Base-by-base conservation (phyloP, 1,284 basidiomycete genomes). In the Ceratobasidium sp. region DNA sequence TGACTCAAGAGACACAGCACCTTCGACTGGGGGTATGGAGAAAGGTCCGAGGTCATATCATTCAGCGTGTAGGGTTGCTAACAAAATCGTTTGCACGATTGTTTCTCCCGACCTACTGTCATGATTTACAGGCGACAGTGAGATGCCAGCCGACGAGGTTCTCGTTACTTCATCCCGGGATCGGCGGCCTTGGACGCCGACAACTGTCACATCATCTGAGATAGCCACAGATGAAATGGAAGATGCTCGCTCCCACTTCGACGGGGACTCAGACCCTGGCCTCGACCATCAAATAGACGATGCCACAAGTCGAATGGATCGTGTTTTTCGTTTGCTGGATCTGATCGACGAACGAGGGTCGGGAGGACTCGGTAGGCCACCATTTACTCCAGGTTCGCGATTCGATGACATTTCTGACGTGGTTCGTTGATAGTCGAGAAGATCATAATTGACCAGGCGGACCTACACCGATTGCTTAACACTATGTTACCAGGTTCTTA, bases 201-300 rank as follows among this genome's bases (percentile, higher is more conserved):
- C 37, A 11, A 39, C 37, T 39, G 37, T 11, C 37, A 39, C 37
- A 39, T 11, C 37, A 39, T 39, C 37, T 9, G 37, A 39, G 8
- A 9, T 39, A 39, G 37, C 37, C 37, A 39, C 37, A 13, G 37
- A 39, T 13, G 61, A 63, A 43, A 63, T 63, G 61, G 61, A 24
- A 9, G 41, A 63, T 16, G 61, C 61, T 11, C 22, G 37, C 37
- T 63, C 61, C n/a, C 24, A 46, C 24, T 63, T 63, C 14, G 41
- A 46, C 61, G 59, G 41, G 5, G 31, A 16, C 22, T 27, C 59
- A 7, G 37, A 62, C 41, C 5, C 58, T 13, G 37, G 37, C 89
- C 88, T 87, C 87, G 9, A 39, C 11, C 37, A 39, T 9, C 7
- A 39, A 39, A 39, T 39, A 11, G 75, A 68, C 41, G 29, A 66